A percentile compares a stretch with the other conserved stretches of the same genome.
Evolutionary conservation across 202 grass and related monocot genomes (phyloP).

Genomic region (Saccharum hybrid): DNA sequence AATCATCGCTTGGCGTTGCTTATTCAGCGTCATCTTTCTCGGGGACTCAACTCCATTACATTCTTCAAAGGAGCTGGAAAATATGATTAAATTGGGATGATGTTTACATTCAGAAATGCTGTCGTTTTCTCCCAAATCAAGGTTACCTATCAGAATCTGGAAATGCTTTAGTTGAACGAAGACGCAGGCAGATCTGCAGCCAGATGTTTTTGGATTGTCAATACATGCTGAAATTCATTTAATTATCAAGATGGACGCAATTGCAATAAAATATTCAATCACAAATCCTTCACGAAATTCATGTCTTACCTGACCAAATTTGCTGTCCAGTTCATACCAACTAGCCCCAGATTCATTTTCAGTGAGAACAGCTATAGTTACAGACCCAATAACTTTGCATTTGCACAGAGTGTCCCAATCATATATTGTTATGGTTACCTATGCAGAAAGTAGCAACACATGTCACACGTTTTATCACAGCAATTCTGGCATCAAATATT

Average conservation of each 20-base stretch:
- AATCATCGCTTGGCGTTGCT: constrained; percentile 50
- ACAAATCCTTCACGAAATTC: constrained; percentile 18
- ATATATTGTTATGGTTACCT: constrained; percentile 92
- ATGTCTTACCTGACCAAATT: constrained; percentile 74
- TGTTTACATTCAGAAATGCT: constrained; percentile 36
- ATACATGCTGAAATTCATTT: constrained; percentile 16
- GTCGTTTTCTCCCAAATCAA: background rate
- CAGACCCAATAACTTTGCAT: constrained; percentile 88
- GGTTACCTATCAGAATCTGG: constrained; percentile 64
- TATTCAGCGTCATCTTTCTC: constrained; percentile 57
- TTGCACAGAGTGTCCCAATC: constrained; percentile 94
- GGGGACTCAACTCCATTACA: constrained; percentile 56
- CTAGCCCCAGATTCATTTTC: constrained; percentile 68
- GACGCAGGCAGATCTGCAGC: constrained; percentile 75
- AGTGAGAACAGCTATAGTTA: constrained; percentile 62
- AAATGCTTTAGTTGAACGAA: constrained; percentile 58
- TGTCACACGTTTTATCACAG: constrained; percentile 16
- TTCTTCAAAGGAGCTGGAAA: constrained; percentile 60
- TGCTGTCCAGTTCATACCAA: constrained; percentile 90
- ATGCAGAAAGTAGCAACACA: constrained; percentile 30
- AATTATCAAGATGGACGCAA: constrained; percentile 8
- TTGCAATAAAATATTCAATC: constrained; percentile 3
- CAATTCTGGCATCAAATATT: background rate
- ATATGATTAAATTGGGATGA: constrained; percentile 40
- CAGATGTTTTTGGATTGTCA: constrained; percentile 42